These are phyloP conservation scores for Simmondsia chinensis DNA, from an alignment of 148 eudicot species.

Conservation along the genomic window DNA sequence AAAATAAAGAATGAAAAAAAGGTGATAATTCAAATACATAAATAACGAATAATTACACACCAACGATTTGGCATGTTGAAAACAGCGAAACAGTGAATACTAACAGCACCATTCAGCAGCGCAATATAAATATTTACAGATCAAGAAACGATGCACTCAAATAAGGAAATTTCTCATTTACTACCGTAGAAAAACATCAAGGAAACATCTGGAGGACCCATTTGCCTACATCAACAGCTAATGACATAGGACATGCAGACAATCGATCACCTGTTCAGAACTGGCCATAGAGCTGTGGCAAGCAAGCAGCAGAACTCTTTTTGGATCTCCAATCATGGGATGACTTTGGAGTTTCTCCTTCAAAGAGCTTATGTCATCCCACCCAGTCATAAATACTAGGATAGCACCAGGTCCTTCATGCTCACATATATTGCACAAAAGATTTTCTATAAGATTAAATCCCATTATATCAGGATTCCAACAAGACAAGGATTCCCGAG, in stretches of 20 bases:
- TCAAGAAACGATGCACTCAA: too few relatives aligned
- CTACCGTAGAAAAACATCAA: constrained; percentile 1
- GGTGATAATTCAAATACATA: too few relatives aligned
- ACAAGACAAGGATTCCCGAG: constrained; percentile 77
- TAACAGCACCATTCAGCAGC: too few relatives aligned
- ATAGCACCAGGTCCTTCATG: constrained; percentile 78
- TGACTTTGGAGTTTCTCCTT: constrained; percentile 84
- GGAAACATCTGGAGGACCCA: too few relatives aligned
- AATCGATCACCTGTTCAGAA: constrained; percentile 79
- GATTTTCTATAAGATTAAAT: constrained; percentile 81
- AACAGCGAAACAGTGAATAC: too few relatives aligned
- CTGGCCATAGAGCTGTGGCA: constrained; percentile 99
- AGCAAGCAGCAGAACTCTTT: constrained; percentile 72
- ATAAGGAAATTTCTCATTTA: too few relatives aligned
- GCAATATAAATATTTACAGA: too few relatives aligned
- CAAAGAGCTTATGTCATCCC: constrained; percentile 95
- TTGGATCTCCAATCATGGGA: constrained; percentile 64
- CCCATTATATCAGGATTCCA: constrained; percentile 99
- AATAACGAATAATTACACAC: too few relatives aligned
- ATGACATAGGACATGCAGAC: too few relatives aligned
- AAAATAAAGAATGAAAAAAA: too few relatives aligned
- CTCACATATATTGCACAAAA: constrained; percentile 74
- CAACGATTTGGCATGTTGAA: too few relatives aligned
- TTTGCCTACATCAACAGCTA: too few relatives aligned
- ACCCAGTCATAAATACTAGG: constrained; percentile 93